phyloP scores from a whole-genome alignment of 1,284 basidiomycete genomes.

The Termitomyces sp. region DNA sequence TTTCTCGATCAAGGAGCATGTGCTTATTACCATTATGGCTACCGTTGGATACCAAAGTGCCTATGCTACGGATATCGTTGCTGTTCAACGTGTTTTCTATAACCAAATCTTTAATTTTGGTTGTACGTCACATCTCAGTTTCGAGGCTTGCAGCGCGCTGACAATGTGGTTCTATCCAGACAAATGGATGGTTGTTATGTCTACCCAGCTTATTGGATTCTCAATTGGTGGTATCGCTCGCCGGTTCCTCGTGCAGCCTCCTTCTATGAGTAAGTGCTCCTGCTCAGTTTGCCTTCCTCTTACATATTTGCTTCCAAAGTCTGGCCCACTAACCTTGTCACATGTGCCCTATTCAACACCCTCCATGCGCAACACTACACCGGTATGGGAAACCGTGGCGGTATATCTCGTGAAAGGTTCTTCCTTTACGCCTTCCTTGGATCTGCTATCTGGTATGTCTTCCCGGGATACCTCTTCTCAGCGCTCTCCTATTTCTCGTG shows the following conservation, averaged over 20 bases:
- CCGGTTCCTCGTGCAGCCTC: slow-evolving; percentile 80
- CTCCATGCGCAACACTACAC: slow-evolving; percentile 60
- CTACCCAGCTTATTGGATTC: slow-evolving; percentile 85
- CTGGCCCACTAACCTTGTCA: slow-evolving; percentile 85
- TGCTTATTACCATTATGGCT: slow-evolving; percentile 71
- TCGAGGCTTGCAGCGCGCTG: not conserved
- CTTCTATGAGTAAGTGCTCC: slow-evolving; percentile 77
- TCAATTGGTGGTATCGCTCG: slow-evolving; percentile 79
- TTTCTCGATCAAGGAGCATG: slow-evolving; percentile 71
- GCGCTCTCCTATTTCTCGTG: slow-evolving; percentile 69
- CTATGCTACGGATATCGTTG: slow-evolving; percentile 72
- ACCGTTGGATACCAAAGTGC: slow-evolving; percentile 57
- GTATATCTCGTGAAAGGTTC: slow-evolving; percentile 73
- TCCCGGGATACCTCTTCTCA: slow-evolving; percentile 71
- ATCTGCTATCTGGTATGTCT: slow-evolving; percentile 65
- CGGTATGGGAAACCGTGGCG: slow-evolving; percentile 57
- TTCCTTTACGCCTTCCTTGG: slow-evolving; percentile 60
- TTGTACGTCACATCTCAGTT: slow-evolving; percentile 35
- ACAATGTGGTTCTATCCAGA: slow-evolving; percentile 27
- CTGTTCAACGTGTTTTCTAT: slow-evolving; percentile 73
- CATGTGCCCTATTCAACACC: slow-evolving; percentile 80
- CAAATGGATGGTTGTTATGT: slow-evolving; percentile 79
- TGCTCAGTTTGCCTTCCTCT: slow-evolving; percentile 2
- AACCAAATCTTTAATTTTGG: slow-evolving; percentile 59
- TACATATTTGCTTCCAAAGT: slow-evolving; percentile 32